A percentile compares a stretch with the other conserved stretches of the same genome.
Evolutionary conservation across 2,329 filamentous ascomycete genomes (phyloP).

Genomic region (Cercospora beticola): DNA sequence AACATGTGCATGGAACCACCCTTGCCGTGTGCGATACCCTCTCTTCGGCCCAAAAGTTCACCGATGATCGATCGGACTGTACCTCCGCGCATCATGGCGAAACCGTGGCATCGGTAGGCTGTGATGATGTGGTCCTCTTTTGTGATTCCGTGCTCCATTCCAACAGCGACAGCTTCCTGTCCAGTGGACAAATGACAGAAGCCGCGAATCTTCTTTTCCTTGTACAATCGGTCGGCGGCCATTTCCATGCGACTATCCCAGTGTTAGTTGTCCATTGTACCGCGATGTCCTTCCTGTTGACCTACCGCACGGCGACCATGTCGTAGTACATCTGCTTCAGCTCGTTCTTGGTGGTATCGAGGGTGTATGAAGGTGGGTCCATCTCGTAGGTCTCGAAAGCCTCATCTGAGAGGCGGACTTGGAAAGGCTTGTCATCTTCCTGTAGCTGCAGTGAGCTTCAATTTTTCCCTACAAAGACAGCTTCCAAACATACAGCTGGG

Average conservation of each 20-base stretch:
- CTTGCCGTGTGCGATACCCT: slow-evolving; percentile 98
- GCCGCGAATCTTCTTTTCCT: slow-evolving; percentile 99
- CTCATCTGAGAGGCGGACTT: slow-evolving; percentile 91
- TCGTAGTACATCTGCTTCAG: slow-evolving; percentile 99
- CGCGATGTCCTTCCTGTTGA: not conserved
- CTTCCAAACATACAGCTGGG: slow-evolving; percentile 57
- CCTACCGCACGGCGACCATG: slow-evolving; percentile 92
- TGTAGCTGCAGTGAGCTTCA: slow-evolving; percentile 42
- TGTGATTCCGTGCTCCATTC: slow-evolving; percentile 93
- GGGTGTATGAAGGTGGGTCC: slow-evolving; percentile 89
- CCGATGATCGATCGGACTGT: slow-evolving; percentile 90
- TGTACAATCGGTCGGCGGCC: slow-evolving; percentile 98
- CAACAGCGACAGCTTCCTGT: slow-evolving; percentile 94
- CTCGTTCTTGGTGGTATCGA: slow-evolving; percentile 95
- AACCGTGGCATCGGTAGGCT: slow-evolving; percentile 98
- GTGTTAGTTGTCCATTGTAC: slow-evolving; percentile 25
- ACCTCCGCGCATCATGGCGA: slow-evolving; percentile 92
- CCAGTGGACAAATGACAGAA: slow-evolving; percentile 99
- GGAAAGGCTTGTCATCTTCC: slow-evolving; percentile 93
- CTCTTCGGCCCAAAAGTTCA: slow-evolving; percentile 89
- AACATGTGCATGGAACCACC: slow-evolving; percentile 99
- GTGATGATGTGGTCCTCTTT: slow-evolving; percentile 94
- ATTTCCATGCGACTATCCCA: slow-evolving; percentile 91
- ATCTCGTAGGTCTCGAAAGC: slow-evolving; percentile 99
- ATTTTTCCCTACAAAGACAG: not conserved